These are phyloP conservation scores for Kregervanrija fluxuum DNA, from an alignment of 805 yeast genomes.

Conservation along the genomic window DNA sequence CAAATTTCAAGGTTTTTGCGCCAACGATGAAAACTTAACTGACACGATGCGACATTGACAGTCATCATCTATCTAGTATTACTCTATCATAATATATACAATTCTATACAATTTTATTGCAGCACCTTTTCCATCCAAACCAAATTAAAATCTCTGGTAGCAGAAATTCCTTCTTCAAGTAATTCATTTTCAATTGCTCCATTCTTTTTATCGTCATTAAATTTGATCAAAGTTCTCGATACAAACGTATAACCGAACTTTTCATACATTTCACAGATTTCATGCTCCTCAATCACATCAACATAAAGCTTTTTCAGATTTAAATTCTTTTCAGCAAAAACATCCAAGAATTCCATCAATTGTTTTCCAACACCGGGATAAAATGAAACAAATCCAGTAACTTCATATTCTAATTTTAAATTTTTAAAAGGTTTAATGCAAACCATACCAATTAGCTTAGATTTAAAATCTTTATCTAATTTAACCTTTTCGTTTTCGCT, in stretches of 20 bases:
- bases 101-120: background rate
- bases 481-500: constrained; percentile 16
- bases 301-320: constrained; percentile 25
- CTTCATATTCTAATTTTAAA: constrained; percentile 24
- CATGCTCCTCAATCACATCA: constrained; percentile 43
- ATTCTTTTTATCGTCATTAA: constrained; percentile 17
- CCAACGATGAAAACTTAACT: too few species aligned
- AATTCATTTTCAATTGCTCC: constrained; percentile 9
- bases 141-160: constrained; percentile 34
- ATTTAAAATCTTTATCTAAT: constrained; percentile 21
- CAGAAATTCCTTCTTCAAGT: constrained; percentile 34
- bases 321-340: constrained; percentile 6
- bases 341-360: constrained; percentile 15
- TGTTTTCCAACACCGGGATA: constrained; percentile 29
- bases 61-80: too few species aligned
- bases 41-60: too few species aligned
- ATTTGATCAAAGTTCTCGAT: constrained; percentile 18
- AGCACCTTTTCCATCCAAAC: constrained; percentile 29
- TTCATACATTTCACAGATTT: constrained; percentile 38
- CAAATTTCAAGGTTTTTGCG: background rate
- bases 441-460: constrained; percentile 27
- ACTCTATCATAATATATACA: too few species aligned
- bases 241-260: constrained; percentile 32
- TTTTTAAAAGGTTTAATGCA: constrained; percentile 25
- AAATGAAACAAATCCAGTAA: constrained; percentile 49